These are phyloP conservation scores for Plasmodium fragile DNA, from an alignment of 169 alveolate genomes.

Conservation along the genomic window DNA sequence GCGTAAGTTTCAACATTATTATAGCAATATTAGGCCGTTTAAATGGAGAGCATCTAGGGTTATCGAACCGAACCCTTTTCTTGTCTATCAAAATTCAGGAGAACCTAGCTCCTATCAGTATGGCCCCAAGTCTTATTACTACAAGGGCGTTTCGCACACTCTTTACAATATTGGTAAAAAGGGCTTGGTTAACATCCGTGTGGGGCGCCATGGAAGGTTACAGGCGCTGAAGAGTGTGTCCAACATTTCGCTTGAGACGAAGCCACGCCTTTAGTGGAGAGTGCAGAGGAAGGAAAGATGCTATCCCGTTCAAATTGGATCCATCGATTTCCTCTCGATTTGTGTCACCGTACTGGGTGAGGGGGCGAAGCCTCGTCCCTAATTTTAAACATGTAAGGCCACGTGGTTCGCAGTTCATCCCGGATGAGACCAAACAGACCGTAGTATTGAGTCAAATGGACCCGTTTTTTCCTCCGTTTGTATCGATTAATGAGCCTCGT, in stretches of 20 bases:
- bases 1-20: constrained; percentile 66
- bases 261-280: constrained; percentile 58
- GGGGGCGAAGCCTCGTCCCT: background rate
- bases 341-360: background rate
- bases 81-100: constrained; percentile 55
- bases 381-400: constrained; percentile 76
- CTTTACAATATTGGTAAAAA: constrained; percentile 60
- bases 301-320: background rate
- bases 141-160: constrained; percentile 69
- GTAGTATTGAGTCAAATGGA: background rate
- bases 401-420: constrained; percentile 23
- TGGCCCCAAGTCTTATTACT: constrained; percentile 44
- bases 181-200: constrained; percentile 45
- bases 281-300: background rate
- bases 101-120: constrained; percentile 68
- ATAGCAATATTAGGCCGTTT: constrained; percentile 76
- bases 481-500: constrained; percentile 24
- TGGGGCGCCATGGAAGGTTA: constrained; percentile 38
- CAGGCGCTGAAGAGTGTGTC: constrained; percentile 66
- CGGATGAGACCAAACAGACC: constrained; percentile 12
- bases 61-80: constrained; percentile 75
- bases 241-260: constrained; percentile 54
- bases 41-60: constrained; percentile 78
- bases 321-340: background rate
- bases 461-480: constrained; percentile 3